phyloP scores from a whole-genome alignment of 2,329 filamentous ascomycete species.

The Cadophora gregata region DNA sequence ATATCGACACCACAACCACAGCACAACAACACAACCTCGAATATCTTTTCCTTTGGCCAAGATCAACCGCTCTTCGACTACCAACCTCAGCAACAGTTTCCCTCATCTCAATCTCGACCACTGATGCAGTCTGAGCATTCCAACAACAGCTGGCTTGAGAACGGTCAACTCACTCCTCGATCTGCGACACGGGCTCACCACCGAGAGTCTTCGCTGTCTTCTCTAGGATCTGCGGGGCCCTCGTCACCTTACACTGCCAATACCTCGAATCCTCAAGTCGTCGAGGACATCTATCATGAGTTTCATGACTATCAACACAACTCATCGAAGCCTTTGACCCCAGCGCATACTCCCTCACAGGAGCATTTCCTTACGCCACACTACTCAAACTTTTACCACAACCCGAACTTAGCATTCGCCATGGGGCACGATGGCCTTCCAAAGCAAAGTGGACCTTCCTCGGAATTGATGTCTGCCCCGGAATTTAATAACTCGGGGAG shows the following conservation, averaged over 20 bases:
- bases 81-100: slow-evolving; percentile 29
- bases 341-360: slow-evolving; percentile 43
- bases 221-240: slow-evolving; percentile 64
- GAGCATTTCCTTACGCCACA: slow-evolving; percentile 43
- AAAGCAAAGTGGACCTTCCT: slow-evolving; percentile 37
- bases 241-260: slow-evolving; percentile 62
- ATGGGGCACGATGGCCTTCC: slow-evolving; percentile 39
- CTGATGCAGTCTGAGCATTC: slow-evolving; percentile 43
- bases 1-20: slow-evolving; percentile 33
- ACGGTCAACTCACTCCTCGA: slow-evolving; percentile 44
- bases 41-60: slow-evolving; percentile 33
- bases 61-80: slow-evolving; percentile 40
- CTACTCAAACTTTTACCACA: slow-evolving; percentile 50
- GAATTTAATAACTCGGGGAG: slow-evolving; percentile 39
- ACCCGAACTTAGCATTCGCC: slow-evolving; percentile 33
- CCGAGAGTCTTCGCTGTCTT: slow-evolving; percentile 66
- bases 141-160: slow-evolving; percentile 40
- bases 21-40: slow-evolving; percentile 28
- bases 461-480: slow-evolving; percentile 42
- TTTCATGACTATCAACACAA: slow-evolving; percentile 44
- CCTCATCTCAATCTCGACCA: slow-evolving; percentile 32
- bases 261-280: slow-evolving; percentile 63
- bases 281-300: slow-evolving; percentile 53
- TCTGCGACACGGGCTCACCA: slow-evolving; percentile 52
- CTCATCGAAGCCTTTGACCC: slow-evolving; percentile 44